Percentiles rank a stretch among this genome's conserved stretches.
These are phyloP conservation scores for Bruguiera parviflora DNA, from an alignment of 345 rosid genomes.

Conservation along the genomic window DNA sequence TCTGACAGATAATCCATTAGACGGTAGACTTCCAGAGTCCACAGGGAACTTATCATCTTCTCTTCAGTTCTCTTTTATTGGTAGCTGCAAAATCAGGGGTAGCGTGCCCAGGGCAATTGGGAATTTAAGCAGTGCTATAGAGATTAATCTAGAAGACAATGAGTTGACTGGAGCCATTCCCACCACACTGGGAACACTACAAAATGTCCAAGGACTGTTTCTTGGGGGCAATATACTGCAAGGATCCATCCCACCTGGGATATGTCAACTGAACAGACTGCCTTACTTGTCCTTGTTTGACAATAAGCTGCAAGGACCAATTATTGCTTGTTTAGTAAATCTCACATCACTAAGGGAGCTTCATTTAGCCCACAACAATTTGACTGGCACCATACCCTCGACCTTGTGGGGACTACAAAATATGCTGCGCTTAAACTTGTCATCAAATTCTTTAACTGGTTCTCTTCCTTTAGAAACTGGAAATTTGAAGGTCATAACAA, in stretches of 20 bases:
- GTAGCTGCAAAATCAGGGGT: constrained; percentile 13
- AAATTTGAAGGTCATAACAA: constrained; percentile 5
- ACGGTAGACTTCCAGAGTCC: constrained; percentile 4
- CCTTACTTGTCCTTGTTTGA: background rate
- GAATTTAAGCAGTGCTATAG: background rate
- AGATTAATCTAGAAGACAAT: background rate
- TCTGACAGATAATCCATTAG: background rate
- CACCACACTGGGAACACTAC: background rate
- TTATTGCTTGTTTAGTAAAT: background rate
- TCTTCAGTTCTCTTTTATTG: background rate
- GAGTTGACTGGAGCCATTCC: constrained; percentile 11
- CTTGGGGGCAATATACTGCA: background rate
- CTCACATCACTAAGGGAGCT: background rate
- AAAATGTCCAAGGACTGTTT: background rate
- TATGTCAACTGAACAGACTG: background rate
- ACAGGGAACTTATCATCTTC: constrained; percentile 5
- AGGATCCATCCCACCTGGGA: background rate
- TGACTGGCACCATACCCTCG: background rate
- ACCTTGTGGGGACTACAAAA: background rate
- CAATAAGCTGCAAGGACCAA: background rate
- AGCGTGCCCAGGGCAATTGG: constrained; percentile 2
- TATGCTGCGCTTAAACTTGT: background rate
- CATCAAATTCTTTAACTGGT: background rate
- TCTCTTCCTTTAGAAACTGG: background rate
- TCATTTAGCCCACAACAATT: background rate